Percentiles rank a stretch among this genome's conserved stretches.
Conservation (phyloP, 1,284 basidiomycete species). For the Vanrija pseudolonga region DNA sequence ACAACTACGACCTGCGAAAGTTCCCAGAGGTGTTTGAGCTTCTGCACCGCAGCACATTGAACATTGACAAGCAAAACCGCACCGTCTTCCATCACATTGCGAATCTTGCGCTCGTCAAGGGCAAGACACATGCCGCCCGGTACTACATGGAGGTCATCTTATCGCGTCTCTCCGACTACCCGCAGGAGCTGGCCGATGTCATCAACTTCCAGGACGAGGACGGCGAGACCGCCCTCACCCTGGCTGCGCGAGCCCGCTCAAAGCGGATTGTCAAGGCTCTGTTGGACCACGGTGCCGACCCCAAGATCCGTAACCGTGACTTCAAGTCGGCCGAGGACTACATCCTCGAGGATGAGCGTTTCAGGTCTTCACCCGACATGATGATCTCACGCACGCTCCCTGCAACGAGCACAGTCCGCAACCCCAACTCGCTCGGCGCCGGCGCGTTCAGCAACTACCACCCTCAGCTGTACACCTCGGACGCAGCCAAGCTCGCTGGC, state of each 20-base stretch:
- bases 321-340: conserved; percentile 98
- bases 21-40: conserved; percentile 98
- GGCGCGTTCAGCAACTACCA: conserved; percentile 29
- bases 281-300: conserved; percentile 94
- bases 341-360: conserved; percentile 96
- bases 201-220: conserved; percentile 99
- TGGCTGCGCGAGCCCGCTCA: conserved; percentile 92
- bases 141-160: conserved; percentile 99
- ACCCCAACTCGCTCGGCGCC: conserved; percentile 16
- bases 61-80: conserved; percentile 97
- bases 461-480: conserved; percentile 76
- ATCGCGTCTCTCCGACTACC: conserved; percentile 84
- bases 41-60: conserved; percentile 92
- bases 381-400: conserved; percentile 12
- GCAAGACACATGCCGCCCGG: conserved; percentile 93
- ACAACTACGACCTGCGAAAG: conserved; percentile 99
- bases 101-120: conserved; percentile 96
- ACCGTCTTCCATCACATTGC: conserved; percentile 99
- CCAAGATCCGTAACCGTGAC: conserved; percentile 91
- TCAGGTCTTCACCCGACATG: conserved; percentile 72
- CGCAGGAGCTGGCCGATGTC: conserved; percentile 93
- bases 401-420: not conserved
- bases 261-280: conserved; percentile 95
- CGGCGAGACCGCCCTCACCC: conserved; percentile 93
- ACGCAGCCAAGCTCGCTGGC: conserved; percentile 80